Conservation (phyloP, 2,329 filamentous ascomycete genomes). For the Claviceps sp. region DNA sequence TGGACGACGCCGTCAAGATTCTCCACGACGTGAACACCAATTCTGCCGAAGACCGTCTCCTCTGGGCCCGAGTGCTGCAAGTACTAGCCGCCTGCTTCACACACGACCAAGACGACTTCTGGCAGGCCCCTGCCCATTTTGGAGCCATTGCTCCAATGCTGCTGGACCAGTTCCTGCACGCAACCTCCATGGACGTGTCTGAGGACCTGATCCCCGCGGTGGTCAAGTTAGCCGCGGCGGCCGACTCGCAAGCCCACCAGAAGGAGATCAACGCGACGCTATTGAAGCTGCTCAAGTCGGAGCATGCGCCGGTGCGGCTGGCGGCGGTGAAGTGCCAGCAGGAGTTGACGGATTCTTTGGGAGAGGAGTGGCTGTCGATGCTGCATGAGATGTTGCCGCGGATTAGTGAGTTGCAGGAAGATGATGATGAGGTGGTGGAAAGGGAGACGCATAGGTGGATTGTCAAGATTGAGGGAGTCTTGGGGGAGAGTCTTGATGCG, state of each 20-base stretch:
- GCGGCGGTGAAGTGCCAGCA: slow-evolving; percentile 75
- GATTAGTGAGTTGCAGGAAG: slow-evolving; percentile 90
- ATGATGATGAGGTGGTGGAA: slow-evolving; percentile 90
- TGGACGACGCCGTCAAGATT: slow-evolving; percentile 59
- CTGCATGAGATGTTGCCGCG: slow-evolving; percentile 93
- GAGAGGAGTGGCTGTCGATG: slow-evolving; percentile 86
- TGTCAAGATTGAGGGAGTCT: slow-evolving; percentile 70
- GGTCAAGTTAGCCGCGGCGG: slow-evolving; percentile 65
- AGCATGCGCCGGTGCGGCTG: slow-evolving; percentile 58
- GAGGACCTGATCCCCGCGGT: slow-evolving; percentile 58
- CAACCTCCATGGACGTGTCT: slow-evolving; percentile 26
- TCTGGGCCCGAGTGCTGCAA: slow-evolving; percentile 58
- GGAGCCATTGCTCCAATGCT: slow-evolving; percentile 56
- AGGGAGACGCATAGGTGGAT: slow-evolving; percentile 85
- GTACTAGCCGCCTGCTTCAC: slow-evolving; percentile 66
- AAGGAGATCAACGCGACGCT: slow-evolving; percentile 74
- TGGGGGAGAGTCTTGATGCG: slow-evolving; percentile 81
- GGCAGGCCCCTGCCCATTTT: slow-evolving; percentile 86
- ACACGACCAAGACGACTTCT: slow-evolving; percentile 90
- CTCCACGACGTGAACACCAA: slow-evolving; percentile 40
- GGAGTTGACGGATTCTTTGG: slow-evolving; percentile 62
- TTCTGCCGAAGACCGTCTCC: slow-evolving; percentile 33
- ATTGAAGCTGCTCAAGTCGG: slow-evolving; percentile 64
- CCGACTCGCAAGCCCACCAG: slow-evolving; percentile 78
- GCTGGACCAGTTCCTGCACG: slow-evolving; percentile 49